These are phyloP conservation scores for Xylariaceae sp. DNA, from an alignment of 2,329 filamentous ascomycete genomes.

Conservation along the genomic window DNA sequence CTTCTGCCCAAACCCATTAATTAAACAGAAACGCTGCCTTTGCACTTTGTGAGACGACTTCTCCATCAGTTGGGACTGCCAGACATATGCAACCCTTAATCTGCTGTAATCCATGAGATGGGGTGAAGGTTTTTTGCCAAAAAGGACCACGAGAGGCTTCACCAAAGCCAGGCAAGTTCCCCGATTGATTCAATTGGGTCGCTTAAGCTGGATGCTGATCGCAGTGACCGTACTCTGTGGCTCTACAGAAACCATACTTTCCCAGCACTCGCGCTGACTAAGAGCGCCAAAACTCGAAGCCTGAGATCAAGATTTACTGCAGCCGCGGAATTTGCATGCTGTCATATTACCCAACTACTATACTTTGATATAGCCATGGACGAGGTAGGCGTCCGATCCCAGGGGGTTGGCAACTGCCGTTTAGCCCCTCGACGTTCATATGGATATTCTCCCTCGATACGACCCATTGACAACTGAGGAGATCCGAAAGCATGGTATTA, in stretches of 20 bases:
- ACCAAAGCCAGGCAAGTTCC: no score
- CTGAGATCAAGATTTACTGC: not conserved
- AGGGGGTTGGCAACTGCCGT: conserved; percentile 35
- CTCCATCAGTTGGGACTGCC: no score
- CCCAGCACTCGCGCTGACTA: not conserved
- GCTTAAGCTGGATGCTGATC: no score
- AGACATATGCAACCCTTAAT: no score
- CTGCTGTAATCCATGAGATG: no score
- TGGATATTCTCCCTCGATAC: conserved; percentile 39
- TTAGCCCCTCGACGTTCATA: conserved; percentile 36
- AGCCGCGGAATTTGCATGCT: not conserved
- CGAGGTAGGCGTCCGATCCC: conserved; percentile 8
- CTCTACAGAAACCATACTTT: no score
- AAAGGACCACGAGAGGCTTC: no score
- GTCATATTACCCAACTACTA: conserved; percentile 11
- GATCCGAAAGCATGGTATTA: conserved; percentile 29
- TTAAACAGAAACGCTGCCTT: not conserved
- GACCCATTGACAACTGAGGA: conserved; percentile 31
- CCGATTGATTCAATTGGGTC: no score
- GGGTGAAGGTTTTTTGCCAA: no score
- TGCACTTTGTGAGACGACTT: conserved; percentile 1
- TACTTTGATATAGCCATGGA: conserved; percentile 20
- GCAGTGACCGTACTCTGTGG: no score
- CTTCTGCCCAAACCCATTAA: no score
- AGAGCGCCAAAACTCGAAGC: no score